Conservation (phyloP, 1,284 basidiomycete genomes). For the Leucoagaricus sp. region DNA sequence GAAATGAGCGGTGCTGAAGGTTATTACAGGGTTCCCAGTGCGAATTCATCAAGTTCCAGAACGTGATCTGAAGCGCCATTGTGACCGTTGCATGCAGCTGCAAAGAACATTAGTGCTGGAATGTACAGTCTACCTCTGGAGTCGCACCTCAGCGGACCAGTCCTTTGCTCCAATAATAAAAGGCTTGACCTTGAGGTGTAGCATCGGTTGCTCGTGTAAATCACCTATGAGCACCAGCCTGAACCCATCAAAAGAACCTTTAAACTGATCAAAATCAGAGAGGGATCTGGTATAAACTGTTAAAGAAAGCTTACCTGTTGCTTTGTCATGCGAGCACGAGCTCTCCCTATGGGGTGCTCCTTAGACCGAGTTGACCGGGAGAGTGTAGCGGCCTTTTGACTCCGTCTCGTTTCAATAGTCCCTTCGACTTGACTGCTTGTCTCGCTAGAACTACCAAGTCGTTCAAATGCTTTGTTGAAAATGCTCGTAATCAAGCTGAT, state of each 20-base stretch:
- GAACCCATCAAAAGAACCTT: constrained; percentile 86
- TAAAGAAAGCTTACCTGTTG: constrained; percentile 61
- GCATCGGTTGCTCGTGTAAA: constrained; percentile 91
- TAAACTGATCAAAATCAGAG: constrained; percentile 52
- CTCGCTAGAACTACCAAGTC: constrained; percentile 15
- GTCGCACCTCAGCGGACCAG: constrained; percentile 87
- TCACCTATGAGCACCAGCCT: constrained; percentile 95
- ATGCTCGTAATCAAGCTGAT: constrained; percentile 91
- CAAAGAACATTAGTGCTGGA: constrained; percentile 1
- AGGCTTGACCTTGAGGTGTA: constrained; percentile 86
- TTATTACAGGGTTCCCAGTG: constrained; percentile 96
- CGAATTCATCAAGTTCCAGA: constrained; percentile 97
- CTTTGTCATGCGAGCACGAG: constrained; percentile 72
- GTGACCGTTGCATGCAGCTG: constrained; percentile 84
- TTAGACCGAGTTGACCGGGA: constrained; percentile 18
- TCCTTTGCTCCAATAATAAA: constrained; percentile 87
- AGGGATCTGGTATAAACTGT: background rate
- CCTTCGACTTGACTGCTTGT: background rate
- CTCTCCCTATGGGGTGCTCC: constrained; percentile 48
- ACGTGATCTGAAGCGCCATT: constrained; percentile 84
- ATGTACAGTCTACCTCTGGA: background rate
- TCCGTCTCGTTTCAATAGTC: background rate
- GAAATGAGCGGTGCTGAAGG: background rate
- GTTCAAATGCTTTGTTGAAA: constrained; percentile 83
- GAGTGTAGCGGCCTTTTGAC: constrained; percentile 12